Percentiles rank a stretch among this genome's conserved stretches.
phyloP scores from a whole-genome alignment of 805 yeast species.

The Wickerhamomyces ciferrii region DNA sequence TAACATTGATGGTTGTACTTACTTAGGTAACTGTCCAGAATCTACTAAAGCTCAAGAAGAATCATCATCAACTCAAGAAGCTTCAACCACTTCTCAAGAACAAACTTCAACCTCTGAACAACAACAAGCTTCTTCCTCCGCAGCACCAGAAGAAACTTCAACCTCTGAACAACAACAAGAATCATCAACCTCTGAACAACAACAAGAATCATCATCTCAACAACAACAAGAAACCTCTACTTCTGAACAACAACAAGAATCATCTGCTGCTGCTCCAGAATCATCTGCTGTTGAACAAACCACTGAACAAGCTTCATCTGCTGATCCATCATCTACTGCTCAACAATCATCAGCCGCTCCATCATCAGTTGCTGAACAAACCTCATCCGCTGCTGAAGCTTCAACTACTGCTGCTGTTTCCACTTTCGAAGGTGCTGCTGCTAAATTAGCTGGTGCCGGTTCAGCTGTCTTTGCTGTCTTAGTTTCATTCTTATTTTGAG shows the following conservation, averaged over 20 bases:
- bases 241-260: background rate
- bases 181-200: background rate
- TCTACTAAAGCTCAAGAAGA: background rate
- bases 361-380: conserved; percentile 8
- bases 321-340: background rate
- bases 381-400: conserved; percentile 7
- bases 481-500: conserved; percentile 6
- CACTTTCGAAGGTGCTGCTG: conserved; percentile 17
- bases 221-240: background rate
- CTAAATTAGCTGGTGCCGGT: conserved; percentile 13
- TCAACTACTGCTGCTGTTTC: conserved; percentile 10
- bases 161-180: background rate
- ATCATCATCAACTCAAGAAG: conserved; percentile 4
- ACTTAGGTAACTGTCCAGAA: conserved; percentile 1
- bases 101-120: background rate
- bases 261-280: background rate
- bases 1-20: background rate
- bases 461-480: conserved; percentile 15
- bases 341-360: background rate
- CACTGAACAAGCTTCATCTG: no score
- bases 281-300: background rate
- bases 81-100: background rate
- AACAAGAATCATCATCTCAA: background rate
- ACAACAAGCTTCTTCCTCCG: background rate
- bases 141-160: background rate